phyloP scores from a whole-genome alignment of 2,329 filamentous ascomycete genomes.

The Ophiostoma australiae region DNA sequence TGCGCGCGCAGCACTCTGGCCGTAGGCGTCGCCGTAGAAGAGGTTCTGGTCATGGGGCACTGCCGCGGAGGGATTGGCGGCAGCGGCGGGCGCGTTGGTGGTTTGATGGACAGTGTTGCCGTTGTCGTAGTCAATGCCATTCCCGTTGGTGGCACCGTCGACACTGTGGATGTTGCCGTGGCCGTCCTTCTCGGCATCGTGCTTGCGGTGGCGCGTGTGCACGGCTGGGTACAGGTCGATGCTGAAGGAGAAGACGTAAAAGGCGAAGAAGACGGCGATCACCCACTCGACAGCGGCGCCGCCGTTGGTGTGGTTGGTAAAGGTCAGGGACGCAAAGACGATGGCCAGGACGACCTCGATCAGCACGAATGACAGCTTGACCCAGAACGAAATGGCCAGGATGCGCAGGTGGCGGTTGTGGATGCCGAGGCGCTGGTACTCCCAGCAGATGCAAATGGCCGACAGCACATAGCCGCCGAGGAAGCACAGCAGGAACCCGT shows the following conservation, averaged over 20 bases:
- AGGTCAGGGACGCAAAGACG: slow-evolving; percentile 61
- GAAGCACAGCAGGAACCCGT: slow-evolving; percentile 75
- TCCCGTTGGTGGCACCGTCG: background rate
- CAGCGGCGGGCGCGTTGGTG: background rate
- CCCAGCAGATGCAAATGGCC: slow-evolving; percentile 82
- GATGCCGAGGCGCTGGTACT: slow-evolving; percentile 77
- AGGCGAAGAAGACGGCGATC: slow-evolving; percentile 78
- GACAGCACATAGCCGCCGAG: slow-evolving; percentile 80
- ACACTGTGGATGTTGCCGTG: background rate
- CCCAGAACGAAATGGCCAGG: slow-evolving; percentile 74
- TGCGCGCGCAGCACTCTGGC: slow-evolving; percentile 25
- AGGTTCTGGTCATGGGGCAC: slow-evolving; percentile 1
- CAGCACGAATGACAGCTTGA: slow-evolving; percentile 81
- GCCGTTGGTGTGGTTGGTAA: slow-evolving; percentile 49
- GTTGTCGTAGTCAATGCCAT: background rate
- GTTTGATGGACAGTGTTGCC: background rate
- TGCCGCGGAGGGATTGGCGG: background rate
- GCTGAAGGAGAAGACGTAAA: slow-evolving; percentile 81
- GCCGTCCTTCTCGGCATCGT: slow-evolving; percentile 16
- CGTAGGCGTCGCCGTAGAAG: slow-evolving; percentile 20
- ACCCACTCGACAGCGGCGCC: slow-evolving; percentile 76
- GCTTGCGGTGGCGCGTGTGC: slow-evolving; percentile 46
- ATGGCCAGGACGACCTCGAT: slow-evolving; percentile 69
- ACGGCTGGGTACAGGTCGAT: slow-evolving; percentile 81
- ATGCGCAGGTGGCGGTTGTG: slow-evolving; percentile 69